Percentiles rank a stretch among this genome's conserved stretches.
Evolutionary conservation across 192 early-diverging fungal genomes (phyloP).

Genomic region (Kappamyces sp.): DNA sequence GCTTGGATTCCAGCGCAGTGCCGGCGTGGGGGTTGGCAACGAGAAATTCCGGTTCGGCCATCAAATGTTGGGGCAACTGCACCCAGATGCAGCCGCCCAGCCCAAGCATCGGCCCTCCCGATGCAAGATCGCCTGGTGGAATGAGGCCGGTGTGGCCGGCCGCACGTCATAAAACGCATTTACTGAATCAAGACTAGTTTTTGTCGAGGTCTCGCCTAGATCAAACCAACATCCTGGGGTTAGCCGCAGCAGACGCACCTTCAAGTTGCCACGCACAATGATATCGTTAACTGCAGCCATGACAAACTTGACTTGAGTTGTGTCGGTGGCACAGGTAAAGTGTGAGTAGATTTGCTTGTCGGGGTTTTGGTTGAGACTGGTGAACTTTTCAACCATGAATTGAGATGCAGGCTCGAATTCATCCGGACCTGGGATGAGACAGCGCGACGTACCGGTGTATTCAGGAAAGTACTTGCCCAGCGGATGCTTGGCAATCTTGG

Average conservation of each 20-base stretch:
- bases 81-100: too few species aligned
- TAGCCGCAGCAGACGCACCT: background rate
- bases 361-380: constrained; percentile 33
- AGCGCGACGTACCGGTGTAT: constrained; percentile 41
- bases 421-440: constrained; percentile 28
- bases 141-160: too few species aligned
- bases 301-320: constrained; percentile 47
- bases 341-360: constrained; percentile 52
- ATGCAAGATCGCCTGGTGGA: too few species aligned
- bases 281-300: constrained; percentile 48
- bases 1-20: constrained; percentile 23
- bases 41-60: background rate
- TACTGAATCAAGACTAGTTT: too few species aligned
- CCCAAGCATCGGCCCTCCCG: too few species aligned
- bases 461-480: constrained; percentile 88
- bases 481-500: constrained; percentile 78
- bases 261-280: constrained; percentile 30
- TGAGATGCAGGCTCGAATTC: constrained; percentile 39
- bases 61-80: background rate
- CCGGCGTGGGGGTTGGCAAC: constrained; percentile 13
- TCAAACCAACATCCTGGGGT: constrained; percentile 14
- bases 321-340: constrained; percentile 60
- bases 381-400: constrained; percentile 42
- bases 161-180: too few species aligned
- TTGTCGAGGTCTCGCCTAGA: background rate